These are phyloP conservation scores for Aspergillus egyptiacus DNA, from an alignment of 495 filamentous ascomycete species.

Conservation along the genomic window DNA sequence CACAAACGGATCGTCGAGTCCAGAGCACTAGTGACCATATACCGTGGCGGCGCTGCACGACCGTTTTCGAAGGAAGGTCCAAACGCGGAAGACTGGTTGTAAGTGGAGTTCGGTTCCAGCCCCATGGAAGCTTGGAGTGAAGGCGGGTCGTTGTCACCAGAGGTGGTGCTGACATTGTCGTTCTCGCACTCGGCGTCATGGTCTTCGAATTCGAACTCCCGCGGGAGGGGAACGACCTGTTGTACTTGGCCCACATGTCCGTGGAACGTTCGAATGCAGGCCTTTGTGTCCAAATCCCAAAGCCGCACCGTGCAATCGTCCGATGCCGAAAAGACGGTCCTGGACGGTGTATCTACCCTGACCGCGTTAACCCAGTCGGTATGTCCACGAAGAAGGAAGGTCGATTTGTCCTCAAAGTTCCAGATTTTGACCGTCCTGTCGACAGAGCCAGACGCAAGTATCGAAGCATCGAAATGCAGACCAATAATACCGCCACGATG, in stretches of 20 bases:
- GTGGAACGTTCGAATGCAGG: slow-evolving; percentile 72
- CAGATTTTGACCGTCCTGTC: slow-evolving; percentile 90
- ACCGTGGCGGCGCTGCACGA: slow-evolving; percentile 69
- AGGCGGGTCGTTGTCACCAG: slow-evolving; percentile 29
- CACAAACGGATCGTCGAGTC: slow-evolving; percentile 90
- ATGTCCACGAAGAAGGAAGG: slow-evolving; percentile 74
- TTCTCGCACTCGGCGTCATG: slow-evolving; percentile 53
- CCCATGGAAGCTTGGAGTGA: slow-evolving; percentile 15
- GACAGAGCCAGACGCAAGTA: slow-evolving; percentile 81
- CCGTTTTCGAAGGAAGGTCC: slow-evolving; percentile 52
- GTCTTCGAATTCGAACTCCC: slow-evolving; percentile 82
- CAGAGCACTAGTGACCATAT: slow-evolving; percentile 86
- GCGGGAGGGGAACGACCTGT: slow-evolving; percentile 73
- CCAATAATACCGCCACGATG: slow-evolving; percentile 78
- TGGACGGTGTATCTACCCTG: slow-evolving; percentile 69
- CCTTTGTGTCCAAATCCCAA: slow-evolving; percentile 84
- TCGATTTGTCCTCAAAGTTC: slow-evolving; percentile 80
- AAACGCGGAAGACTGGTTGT: slow-evolving; percentile 46
- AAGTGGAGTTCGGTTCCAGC: slow-evolving; percentile 26
- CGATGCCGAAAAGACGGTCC: slow-evolving; percentile 85
- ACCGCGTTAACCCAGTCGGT: slow-evolving; percentile 93
- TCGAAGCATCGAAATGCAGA: slow-evolving; percentile 75
- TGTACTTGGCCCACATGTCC: slow-evolving; percentile 97
- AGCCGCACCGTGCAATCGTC: slow-evolving; percentile 88
- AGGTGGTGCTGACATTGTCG: slow-evolving; percentile 36